phyloP scores from a whole-genome alignment of 75 land plant species.

The Sequoia sempervirens region DNA sequence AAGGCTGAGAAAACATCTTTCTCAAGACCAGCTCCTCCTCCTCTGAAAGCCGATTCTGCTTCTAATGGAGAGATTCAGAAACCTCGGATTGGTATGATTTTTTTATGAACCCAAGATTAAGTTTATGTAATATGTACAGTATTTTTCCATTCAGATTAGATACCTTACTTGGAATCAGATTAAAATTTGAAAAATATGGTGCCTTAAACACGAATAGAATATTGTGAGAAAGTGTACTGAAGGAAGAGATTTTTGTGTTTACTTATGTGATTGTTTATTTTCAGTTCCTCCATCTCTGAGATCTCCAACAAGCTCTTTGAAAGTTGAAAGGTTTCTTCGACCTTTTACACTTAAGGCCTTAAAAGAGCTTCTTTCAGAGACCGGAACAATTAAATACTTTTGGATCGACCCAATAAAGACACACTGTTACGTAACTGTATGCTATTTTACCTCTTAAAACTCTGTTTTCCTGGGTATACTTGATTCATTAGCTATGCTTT shows the following conservation, averaged over 20 bases:
- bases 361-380: slow-evolving; percentile 40
- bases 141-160: background rate
- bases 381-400: slow-evolving; percentile 24
- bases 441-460: slow-evolving; percentile 1
- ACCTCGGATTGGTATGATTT: slow-evolving; percentile 4
- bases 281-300: slow-evolving; percentile 38
- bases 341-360: slow-evolving; percentile 50
- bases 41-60: slow-evolving; percentile 14
- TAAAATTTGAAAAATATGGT: background rate
- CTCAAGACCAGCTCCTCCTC: slow-evolving; percentile 18
- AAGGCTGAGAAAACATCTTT: slow-evolving; percentile 13
- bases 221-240: background rate
- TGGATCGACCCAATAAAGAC: slow-evolving; percentile 62
- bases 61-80: slow-evolving; percentile 21
- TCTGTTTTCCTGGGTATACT: background rate
- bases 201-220: background rate
- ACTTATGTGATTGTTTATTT: background rate
- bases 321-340: slow-evolving; percentile 41
- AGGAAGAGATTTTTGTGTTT: background rate
- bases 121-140: background rate
- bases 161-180: background rate
- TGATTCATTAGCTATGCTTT: background rate
- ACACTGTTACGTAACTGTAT: slow-evolving; percentile 52
- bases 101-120: background rate
- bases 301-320: slow-evolving; percentile 31